Conservation (phyloP, 805 yeast genomes). For the Kazachstania martiniae region DNA sequence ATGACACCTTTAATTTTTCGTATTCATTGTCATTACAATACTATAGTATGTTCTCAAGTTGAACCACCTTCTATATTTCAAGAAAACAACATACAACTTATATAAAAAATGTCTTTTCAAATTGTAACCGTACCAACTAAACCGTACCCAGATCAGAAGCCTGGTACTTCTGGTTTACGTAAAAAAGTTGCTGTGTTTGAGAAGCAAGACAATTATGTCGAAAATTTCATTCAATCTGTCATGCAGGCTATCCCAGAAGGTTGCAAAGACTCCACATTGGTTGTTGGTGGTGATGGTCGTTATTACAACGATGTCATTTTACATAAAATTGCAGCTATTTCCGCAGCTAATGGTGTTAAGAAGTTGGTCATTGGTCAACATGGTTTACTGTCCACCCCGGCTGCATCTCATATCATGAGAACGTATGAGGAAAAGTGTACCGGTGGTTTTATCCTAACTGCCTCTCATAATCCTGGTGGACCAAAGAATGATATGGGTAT, state of each 20-base stretch:
- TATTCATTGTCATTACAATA: too few species aligned
- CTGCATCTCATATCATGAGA: slow-evolving; percentile 92
- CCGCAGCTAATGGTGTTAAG: slow-evolving; percentile 85
- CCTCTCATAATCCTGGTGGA: slow-evolving; percentile 98
- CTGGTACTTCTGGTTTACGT: slow-evolving; percentile 95
- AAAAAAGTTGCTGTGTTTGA: slow-evolving; percentile 82
- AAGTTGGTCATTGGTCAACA: slow-evolving; percentile 79
- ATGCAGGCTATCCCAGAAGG: slow-evolving; percentile 92
- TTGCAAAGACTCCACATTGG: slow-evolving; percentile 57
- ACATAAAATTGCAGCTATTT: slow-evolving; percentile 70
- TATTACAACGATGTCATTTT: slow-evolving; percentile 77
- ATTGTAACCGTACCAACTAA: slow-evolving; percentile 44
- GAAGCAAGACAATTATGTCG: slow-evolving; percentile 64
- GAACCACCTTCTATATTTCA: too few species aligned
- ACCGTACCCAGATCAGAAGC: slow-evolving; percentile 85
- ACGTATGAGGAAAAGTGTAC: slow-evolving; percentile 49
- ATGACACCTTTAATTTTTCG: too few species aligned
- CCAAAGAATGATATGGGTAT: slow-evolving; percentile 88
- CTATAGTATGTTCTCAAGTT: too few species aligned
- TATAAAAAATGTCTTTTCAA: slow-evolving; percentile 15
- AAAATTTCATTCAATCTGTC: slow-evolving; percentile 85
- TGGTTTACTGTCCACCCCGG: slow-evolving; percentile 91
- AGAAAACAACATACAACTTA: too few species aligned
- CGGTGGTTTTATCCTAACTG: slow-evolving; percentile 94
- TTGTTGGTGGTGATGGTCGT: slow-evolving; percentile 96